A percentile compares a stretch with the other conserved stretches of the same genome.
phyloP scores from a whole-genome alignment of 345 rosid species.

The Populus euphratica region DNA sequence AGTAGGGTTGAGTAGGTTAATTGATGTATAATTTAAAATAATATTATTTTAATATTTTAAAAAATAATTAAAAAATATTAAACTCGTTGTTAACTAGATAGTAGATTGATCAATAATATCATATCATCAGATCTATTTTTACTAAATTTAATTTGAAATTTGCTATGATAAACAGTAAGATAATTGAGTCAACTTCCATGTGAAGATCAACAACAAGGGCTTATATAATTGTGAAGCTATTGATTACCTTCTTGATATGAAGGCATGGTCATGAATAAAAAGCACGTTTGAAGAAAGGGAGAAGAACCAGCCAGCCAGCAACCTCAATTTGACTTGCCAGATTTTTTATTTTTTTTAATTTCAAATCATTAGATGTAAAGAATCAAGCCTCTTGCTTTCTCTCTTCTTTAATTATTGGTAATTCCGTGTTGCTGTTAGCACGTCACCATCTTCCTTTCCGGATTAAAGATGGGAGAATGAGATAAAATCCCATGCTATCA shows the following conservation, averaged over 20 bases:
- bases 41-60: too few relatives aligned
- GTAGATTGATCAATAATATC: too few relatives aligned
- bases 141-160: too few relatives aligned
- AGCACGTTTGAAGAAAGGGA: background rate
- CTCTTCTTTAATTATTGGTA: background rate
- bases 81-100: too few relatives aligned
- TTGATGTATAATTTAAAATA: too few relatives aligned
- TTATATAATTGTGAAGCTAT: too few relatives aligned
- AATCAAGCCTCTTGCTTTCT: background rate
- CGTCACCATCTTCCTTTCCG: background rate
- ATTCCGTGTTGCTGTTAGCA: constrained; percentile 9
- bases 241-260: background rate
- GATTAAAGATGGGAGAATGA: background rate
- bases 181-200: too few relatives aligned
- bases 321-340: background rate
- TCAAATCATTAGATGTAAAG: background rate
- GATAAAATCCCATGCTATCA: background rate
- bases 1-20: too few relatives aligned
- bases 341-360: background rate
- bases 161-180: too few relatives aligned
- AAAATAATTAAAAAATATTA: too few relatives aligned
- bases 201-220: too few relatives aligned
- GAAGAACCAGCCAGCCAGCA: background rate
- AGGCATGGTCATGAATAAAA: background rate
- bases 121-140: too few relatives aligned